A percentile compares a stretch with the other conserved stretches of the same genome.
These are phyloP conservation scores for Epichloe uncinata DNA, from an alignment of 2,329 filamentous ascomycete species.

Conservation along the genomic window DNA sequence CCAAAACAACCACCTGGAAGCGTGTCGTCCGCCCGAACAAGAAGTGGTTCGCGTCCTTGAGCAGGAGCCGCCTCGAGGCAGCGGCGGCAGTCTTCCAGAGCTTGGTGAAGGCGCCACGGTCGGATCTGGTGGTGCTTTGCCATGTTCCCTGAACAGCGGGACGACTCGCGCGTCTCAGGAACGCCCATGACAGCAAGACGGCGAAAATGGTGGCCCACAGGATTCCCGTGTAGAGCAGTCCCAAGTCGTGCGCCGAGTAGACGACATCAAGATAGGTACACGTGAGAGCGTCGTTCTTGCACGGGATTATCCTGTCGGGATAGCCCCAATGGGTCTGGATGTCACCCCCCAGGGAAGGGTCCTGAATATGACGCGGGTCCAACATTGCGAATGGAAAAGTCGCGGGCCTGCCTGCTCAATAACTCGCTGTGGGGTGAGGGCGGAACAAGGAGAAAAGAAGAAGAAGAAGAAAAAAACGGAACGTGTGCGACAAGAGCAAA, in stretches of 20 bases:
- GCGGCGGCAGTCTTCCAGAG: conserved; percentile 23
- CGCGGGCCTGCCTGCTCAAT: no score
- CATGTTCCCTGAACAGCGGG: conserved; percentile 8
- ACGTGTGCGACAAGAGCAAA: background rate
- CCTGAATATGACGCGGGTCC: conserved; percentile 27
- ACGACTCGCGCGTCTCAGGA: conserved; percentile 13
- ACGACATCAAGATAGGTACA: conserved; percentile 39
- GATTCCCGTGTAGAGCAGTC: conserved; percentile 37
- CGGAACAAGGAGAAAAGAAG: no score
- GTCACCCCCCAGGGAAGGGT: conserved; percentile 21
- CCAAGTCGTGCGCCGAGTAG: conserved; percentile 33
- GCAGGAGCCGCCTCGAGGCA: conserved; percentile 34
- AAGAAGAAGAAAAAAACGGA: background rate
- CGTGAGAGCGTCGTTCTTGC: conserved; percentile 31
- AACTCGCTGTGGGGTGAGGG: no score
- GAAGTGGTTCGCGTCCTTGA: conserved; percentile 42
- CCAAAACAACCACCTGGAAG: conserved; percentile 51
- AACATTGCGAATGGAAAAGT: conserved; percentile 1
- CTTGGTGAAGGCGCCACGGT: conserved; percentile 12
- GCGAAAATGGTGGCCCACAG: conserved; percentile 34
- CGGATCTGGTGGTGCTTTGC: conserved; percentile 6
- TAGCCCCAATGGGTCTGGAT: conserved; percentile 34
- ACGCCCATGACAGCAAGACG: conserved; percentile 30
- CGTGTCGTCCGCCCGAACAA: conserved; percentile 57
- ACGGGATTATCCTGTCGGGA: conserved; percentile 30